Evolutionary conservation across 2,329 filamentous ascomycete species (phyloP), one percentile per base, ranked within the genome.

Genomic region (Aspergillus texensis): DNA sequence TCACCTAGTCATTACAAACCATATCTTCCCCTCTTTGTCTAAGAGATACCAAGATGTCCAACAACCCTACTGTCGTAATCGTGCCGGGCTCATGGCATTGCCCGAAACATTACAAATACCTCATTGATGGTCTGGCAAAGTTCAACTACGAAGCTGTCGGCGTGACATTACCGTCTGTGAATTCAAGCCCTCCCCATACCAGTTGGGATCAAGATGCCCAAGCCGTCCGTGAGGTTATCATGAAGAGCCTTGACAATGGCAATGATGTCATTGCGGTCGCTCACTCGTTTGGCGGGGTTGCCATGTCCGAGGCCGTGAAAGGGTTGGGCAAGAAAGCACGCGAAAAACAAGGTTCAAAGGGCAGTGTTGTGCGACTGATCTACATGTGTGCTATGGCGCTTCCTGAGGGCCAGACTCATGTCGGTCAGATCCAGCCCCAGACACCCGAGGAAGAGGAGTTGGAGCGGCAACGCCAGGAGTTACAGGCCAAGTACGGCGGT

Each of bases 271-370:
- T 77, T 45, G 54, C 71, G 1, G 24, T 77, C 21, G 73, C 65
- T 8, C 75, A 77, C 58, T 77, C 75, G 9, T 77, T 76, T 57
- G 74, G 75, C 3, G 75, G 75, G 1, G 58, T 77, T 9, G 63
- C 72, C 9, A 70, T 74, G 68, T 72, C 71, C 9, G 74, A 75
- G 46, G 71, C 65, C 11, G 71, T 70, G 19, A 74, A 75, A 36
- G 74, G 72, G 6, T 60, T 75, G 12, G 72, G 73, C 8, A 72
- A 71, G 59, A 54, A 65, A 12, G 65, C 57, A 4, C 62, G 72
- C n/a, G 62, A 65, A 6, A 62, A 64, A 10, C 59, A 71, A 52
- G 70, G 70, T 1, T 50, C 65, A 3, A 32, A 68, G 28, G 56
- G 61, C 0, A 67, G 68, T 6, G 67, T 75, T 3, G 16, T 68